A percentile compares a stretch with the other conserved stretches of the same genome.
Evolutionary conservation across 2,329 filamentous ascomycete species (phyloP).

Genomic region (Cladosporium sp.): DNA sequence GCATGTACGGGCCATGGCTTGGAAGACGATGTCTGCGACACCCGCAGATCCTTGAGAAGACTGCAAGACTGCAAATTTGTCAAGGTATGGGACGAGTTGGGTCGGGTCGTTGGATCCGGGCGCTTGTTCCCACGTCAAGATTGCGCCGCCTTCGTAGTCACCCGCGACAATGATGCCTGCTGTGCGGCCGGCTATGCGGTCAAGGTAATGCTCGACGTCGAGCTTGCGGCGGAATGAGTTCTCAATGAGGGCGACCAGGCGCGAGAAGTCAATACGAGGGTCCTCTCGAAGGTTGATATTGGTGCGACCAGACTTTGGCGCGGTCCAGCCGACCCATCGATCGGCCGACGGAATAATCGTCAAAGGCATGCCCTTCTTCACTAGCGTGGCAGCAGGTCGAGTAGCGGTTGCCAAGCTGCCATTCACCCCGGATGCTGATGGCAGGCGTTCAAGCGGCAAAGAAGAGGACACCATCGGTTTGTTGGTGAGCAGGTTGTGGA

Average conservation of each 20-base stretch:
- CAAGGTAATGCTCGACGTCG: constrained; percentile 78
- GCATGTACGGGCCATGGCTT: constrained; percentile 86
- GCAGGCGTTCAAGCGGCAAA: constrained; percentile 69
- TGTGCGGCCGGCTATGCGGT: constrained; percentile 75
- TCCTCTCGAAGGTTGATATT: constrained; percentile 71
- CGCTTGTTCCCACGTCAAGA: constrained; percentile 90
- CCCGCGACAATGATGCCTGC: constrained; percentile 94
- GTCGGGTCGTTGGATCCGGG: constrained; percentile 46
- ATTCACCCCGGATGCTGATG: constrained; percentile 28
- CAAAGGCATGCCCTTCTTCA: constrained; percentile 88
- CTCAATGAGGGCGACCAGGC: constrained; percentile 83
- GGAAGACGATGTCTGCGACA: constrained; percentile 94
- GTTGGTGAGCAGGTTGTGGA: constrained; percentile 94
- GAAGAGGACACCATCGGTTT: constrained; percentile 92
- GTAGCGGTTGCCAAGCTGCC: constrained; percentile 20
- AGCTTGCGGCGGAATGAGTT: constrained; percentile 88
- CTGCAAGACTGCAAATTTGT: constrained; percentile 94
- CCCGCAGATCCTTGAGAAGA: constrained; percentile 79
- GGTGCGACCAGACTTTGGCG: constrained; percentile 59
- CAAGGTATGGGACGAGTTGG: constrained; percentile 84
- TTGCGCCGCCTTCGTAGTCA: constrained; percentile 92
- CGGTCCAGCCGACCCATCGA: constrained; percentile 64
- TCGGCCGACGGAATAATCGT: constrained; percentile 74
- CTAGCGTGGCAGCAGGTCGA: constrained; percentile 67
- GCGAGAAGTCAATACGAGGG: constrained; percentile 76